Conservation (phyloP, 2,329 filamentous ascomycete species). For the Monilinia polystroma region DNA sequence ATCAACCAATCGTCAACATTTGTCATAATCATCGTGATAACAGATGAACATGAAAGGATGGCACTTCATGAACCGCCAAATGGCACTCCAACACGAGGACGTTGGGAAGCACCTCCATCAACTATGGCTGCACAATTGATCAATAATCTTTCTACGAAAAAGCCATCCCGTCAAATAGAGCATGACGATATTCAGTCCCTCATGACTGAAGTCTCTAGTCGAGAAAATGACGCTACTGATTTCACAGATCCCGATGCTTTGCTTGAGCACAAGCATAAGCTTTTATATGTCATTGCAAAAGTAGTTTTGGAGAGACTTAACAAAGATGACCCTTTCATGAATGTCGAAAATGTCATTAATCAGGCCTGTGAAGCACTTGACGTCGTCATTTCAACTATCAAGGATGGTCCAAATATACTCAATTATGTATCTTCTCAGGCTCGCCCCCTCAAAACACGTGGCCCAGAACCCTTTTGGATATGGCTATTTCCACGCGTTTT, state of each 20-base stretch:
- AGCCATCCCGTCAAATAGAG: constrained; percentile 61
- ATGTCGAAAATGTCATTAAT: constrained; percentile 53
- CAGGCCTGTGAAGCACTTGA: constrained; percentile 72
- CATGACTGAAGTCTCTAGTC: constrained; percentile 54
- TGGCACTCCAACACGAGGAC: constrained; percentile 25
- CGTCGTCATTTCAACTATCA: constrained; percentile 72
- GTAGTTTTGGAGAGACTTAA: constrained; percentile 71
- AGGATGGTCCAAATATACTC: constrained; percentile 71
- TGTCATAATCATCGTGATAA: too few species aligned
- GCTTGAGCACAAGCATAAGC: constrained; percentile 75
- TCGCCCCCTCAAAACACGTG: constrained; percentile 50
- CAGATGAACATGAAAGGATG: constrained; percentile 34
- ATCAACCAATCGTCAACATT: constrained; percentile 6
- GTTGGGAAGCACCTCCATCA: constrained; percentile 58
- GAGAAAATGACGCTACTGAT: constrained; percentile 57
- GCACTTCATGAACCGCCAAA: constrained; percentile 25
- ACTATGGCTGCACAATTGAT: constrained; percentile 87
- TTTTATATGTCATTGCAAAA: constrained; percentile 80
- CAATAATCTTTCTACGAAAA: constrained; percentile 69
- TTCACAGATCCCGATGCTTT: constrained; percentile 59
- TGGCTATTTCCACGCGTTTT: constrained; percentile 63
- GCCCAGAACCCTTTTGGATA: constrained; percentile 61
- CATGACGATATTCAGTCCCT: constrained; percentile 75
- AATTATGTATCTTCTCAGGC: constrained; percentile 46
- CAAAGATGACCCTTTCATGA: constrained; percentile 64